phyloP scores from a whole-genome alignment of 192 early-diverging fungal genomes.

The Phycomyces nitens region DNA sequence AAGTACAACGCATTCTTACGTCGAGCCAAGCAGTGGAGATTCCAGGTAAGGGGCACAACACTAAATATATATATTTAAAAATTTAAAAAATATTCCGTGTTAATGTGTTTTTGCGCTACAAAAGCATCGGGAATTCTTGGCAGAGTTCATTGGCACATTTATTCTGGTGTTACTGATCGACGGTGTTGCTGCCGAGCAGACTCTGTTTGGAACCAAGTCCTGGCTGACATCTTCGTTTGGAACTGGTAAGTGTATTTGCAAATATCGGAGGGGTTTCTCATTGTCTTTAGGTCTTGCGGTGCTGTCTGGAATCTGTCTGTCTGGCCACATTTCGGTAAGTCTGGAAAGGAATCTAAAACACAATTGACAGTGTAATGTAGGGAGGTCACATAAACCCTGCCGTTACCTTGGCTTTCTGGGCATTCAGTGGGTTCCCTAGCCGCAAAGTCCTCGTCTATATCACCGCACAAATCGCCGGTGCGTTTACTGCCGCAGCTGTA shows the following conservation, averaged over 20 bases:
- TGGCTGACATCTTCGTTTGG: constrained; percentile 33
- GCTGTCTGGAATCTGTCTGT: constrained; percentile 37
- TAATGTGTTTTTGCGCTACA: background rate
- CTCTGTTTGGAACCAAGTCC: constrained; percentile 23
- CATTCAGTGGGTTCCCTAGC: constrained; percentile 67
- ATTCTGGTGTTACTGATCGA: constrained; percentile 62
- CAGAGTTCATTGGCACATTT: constrained; percentile 75
- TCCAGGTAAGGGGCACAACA: background rate
- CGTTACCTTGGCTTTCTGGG: constrained; percentile 62
- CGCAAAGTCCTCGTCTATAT: constrained; percentile 64
- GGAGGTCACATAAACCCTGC: constrained; percentile 81
- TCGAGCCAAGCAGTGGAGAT: background rate
- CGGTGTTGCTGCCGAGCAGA: constrained; percentile 57
- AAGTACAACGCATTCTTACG: background rate
- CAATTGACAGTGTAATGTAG: constrained; percentile 19
- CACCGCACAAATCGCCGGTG: constrained; percentile 64
- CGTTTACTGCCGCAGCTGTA: constrained; percentile 66
- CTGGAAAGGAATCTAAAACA: background rate
- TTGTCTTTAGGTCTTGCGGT: background rate
- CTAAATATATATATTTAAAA: background rate
- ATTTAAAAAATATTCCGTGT: too few species aligned
- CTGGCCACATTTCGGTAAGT: constrained; percentile 61
- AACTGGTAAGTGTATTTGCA: constrained; percentile 8
- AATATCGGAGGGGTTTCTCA: constrained; percentile 25
- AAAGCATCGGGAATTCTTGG: constrained; percentile 54